Base-by-base conservation (phyloP, 2,329 filamentous ascomycete genomes). In the Pseudocercospora fijiensis region DNA sequence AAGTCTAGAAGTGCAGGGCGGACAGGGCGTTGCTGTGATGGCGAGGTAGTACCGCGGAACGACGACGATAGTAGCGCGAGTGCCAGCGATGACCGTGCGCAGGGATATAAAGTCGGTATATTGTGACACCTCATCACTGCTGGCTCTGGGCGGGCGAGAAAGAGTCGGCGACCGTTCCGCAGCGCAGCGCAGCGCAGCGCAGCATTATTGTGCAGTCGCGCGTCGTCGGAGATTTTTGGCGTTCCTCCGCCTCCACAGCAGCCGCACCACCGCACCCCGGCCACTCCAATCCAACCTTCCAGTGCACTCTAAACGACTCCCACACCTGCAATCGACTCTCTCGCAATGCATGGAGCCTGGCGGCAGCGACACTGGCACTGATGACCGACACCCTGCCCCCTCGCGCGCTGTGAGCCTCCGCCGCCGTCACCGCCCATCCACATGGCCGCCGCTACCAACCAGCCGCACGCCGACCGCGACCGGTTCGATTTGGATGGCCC, bases 361-460 rank as follows among this genome's bases (percentile, higher is more conserved):
- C 37, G 18, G 37, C 37, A 41, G 37, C 37, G 37, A 41, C 37
- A 41, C 27, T 22, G 49, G 24, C 20, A 27, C 24, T n/a, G 24
- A 26, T 52, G 22, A 53, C 24, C 26, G 49, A 24, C 3, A 13
- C 13, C 24, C 49, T 28, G 22, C 26, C 22, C 22, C 26, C 26
- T 27, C 20, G 49, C 26, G 26, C 49, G 49, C 11, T n/a, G 22
- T 53, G 22, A n/a, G 49, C 18, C 49, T 26, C 26, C 49, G 49
- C 41, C 41, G 41, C 26, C 49, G 7, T 28, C 49, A 26, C 49
- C 37, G 13, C 13, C 37, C 33, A 37, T 37, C 7, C 20, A 16
- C 20, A 53, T 53, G 49, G 49, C 49, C 49, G 49, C 49, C 49
- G 49, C 49, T 30, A 53, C 26, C 49, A 53, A 53, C 26, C 37